Base-by-base conservation (phyloP, 148 eudicot species). In the Fagopyrum esculentum region DNA sequence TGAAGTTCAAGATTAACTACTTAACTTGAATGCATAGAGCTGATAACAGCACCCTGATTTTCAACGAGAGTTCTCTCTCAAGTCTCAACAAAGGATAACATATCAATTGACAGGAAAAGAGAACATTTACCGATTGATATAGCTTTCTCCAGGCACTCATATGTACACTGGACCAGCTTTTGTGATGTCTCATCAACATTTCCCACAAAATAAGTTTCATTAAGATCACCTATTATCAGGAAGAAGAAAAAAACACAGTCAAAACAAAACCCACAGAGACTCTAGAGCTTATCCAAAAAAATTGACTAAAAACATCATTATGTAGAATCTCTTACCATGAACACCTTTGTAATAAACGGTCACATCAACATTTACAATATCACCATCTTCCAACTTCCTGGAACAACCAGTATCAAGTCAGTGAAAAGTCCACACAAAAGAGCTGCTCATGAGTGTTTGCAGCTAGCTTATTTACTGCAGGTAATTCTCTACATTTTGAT, bases 371-470 rank as follows among this genome's bases (percentile, higher is more conserved):
- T 95, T 95, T 54, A 95, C 97, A 80, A 95, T 95, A 81, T 95
- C 99, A 6, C 99, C 99, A 81, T 95, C 99, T 82, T 95, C 98
- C 74, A 95, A 80, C 83, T 87, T 93, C 87, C 99, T 95, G 92
- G 63, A 83, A 83, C 61, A 35, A 30, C 40, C 70, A 64, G 44
- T 30, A 57, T 64, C 2, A 64, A 22, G 45, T 64, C 45, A 64
- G 70, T 69, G 44, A 57, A 26, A 13, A 44, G 45, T 74, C 35
- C 70, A 77, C 44, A 61, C 44, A 76, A 26, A 61, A 19, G n/a
- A 69, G 30, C 43, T 29, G 43, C 43, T 59, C 51, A 49, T 29
- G 12, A 40, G 9, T 9, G 55, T 45, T 50, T 40, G 16, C 12
- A 72, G 71, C 49, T 11, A 75, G 70, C 43, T 51, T 17, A 56